Conservation (phyloP, 257 asterid species). For the Echites panduratus region DNA sequence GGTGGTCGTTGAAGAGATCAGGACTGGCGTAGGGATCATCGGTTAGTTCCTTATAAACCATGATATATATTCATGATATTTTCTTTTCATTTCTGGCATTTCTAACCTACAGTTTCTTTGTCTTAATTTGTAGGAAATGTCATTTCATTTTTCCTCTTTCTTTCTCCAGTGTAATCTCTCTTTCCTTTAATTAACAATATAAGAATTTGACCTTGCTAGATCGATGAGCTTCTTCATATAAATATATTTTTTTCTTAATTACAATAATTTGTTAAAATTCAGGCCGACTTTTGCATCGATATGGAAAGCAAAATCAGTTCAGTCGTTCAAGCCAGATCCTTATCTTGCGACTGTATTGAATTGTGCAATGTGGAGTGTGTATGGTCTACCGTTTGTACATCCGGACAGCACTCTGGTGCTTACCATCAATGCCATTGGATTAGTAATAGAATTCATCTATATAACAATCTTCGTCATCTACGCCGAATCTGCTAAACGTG, state of each 20-base stretch:
- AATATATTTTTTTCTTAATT: too few relatives aligned
- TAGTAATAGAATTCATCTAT: slow-evolving; percentile 34
- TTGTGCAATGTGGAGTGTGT: slow-evolving; percentile 59
- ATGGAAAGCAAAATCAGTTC: slow-evolving; percentile 45
- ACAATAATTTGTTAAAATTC: slow-evolving; percentile 12
- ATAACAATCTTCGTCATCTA: slow-evolving; percentile 27
- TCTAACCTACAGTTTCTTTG: background rate
- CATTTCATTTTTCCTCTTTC: slow-evolving; percentile 7
- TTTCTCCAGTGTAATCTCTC: slow-evolving; percentile 2
- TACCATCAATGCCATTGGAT: slow-evolving; percentile 57
- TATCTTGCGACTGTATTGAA: slow-evolving; percentile 39
- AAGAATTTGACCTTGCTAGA: too few relatives aligned
- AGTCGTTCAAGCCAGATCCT: slow-evolving; percentile 50
- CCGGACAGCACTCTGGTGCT: slow-evolving; percentile 52
- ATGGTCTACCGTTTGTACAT: slow-evolving; percentile 68
- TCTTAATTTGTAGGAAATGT: slow-evolving; percentile 3
- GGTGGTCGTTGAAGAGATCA: background rate
- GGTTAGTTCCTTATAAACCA: background rate
- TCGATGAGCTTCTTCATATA: too few relatives aligned
- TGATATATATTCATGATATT: background rate
- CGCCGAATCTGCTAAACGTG: background rate
- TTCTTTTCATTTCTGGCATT: background rate
- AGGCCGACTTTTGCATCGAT: slow-evolving; percentile 61
- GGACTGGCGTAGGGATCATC: slow-evolving; percentile 2
- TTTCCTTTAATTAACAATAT: background rate